Evolutionary conservation across 2,329 filamentous ascomycete species (phyloP), one percentile per base, ranked within the genome.

Genomic region (Cladosporium austrohemisphaericum): DNA sequence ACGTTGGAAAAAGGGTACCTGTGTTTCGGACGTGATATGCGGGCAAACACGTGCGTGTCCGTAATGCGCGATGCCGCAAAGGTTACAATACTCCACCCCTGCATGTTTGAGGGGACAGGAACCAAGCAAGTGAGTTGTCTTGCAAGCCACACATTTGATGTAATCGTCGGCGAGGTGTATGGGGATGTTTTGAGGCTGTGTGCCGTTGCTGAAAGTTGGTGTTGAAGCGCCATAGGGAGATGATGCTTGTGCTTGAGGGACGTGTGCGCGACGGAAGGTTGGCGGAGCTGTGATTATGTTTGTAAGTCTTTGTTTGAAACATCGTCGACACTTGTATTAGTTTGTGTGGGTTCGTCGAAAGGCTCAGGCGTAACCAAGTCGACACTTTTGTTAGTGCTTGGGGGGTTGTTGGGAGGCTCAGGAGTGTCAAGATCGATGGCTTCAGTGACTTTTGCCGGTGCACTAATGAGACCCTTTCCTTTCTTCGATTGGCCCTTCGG

Each of bases 51-150:
- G 72, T 1, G 68, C 65, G 46, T 72, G 62, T 2, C 81, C 81
- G 54, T 73, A 79, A 60, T 85, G 82, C 1, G 79, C 78, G 18
- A 80, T 72, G 13, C 82, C 81, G 53, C 84, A 86, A 5, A 86
- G 72, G 5, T 76, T 76, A 64, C 84, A 88, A 56, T 76, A 67
- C 58, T 85, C 81, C 2, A 76, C 71, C 2, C 80, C 79, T 7
- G 77, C 76, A 4, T 73, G 55, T 61, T 82, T 84, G 25, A 85
- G 67, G 8, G 77, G 77, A 59, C 84, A 87, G 33, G 73, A 71
- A n/a, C 82, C 83, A 10, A 68, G 61, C 1, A 71, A 63, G 61
- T 86, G 84, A n/a, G 59, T 52, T 18, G 70, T 67, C 29, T 66
- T 64, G 63, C 83, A 86, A 10, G 76, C 78, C 2, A 70, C 62